A percentile compares a stretch with the other conserved stretches of the same genome.
Conservation (phyloP, 2,329 filamentous ascomycete species). For the Beauveria asiatica region DNA sequence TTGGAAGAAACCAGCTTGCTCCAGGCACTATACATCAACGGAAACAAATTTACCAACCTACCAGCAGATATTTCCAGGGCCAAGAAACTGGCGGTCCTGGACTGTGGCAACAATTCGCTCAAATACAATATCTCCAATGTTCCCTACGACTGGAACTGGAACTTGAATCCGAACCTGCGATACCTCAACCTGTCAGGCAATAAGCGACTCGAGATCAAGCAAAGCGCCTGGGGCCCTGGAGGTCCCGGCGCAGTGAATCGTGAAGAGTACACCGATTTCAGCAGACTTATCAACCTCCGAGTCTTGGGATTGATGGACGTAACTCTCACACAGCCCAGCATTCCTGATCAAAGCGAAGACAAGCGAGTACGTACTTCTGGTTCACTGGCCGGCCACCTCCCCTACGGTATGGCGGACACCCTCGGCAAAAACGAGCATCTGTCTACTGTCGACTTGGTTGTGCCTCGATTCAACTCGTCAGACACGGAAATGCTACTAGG, state of each 20-base stretch:
- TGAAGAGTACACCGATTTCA: slow-evolving; percentile 77
- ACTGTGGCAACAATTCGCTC: slow-evolving; percentile 88
- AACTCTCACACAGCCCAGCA: slow-evolving; percentile 83
- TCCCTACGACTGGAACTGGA: slow-evolving; percentile 99
- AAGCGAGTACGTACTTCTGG: slow-evolving; percentile 92
- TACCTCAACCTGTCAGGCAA: slow-evolving; percentile 97
- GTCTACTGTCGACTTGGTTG: slow-evolving; percentile 90
- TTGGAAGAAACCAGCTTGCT: slow-evolving; percentile 82
- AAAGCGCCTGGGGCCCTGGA: slow-evolving; percentile 40
- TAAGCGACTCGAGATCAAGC: slow-evolving; percentile 86
- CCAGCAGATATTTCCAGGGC: slow-evolving; percentile 93
- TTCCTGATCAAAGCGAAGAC: slow-evolving; percentile 92
- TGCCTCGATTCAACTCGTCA: slow-evolving; percentile 81
- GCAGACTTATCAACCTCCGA: slow-evolving; percentile 70
- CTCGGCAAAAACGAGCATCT: slow-evolving; percentile 88
- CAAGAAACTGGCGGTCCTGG: slow-evolving; percentile 81
- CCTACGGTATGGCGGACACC: slow-evolving; percentile 96
- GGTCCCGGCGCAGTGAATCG: slow-evolving; percentile 45
- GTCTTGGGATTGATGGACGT: slow-evolving; percentile 97
- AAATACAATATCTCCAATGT: slow-evolving; percentile 99
- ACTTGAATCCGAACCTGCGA: slow-evolving; percentile 88
- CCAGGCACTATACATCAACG: slow-evolving; percentile 89
- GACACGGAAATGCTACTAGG: slow-evolving; percentile 86
- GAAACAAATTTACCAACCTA: slow-evolving; percentile 94
- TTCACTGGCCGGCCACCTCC: slow-evolving; percentile 81